Conservation (phyloP, 164 flowering plant genomes). For the Nymphaea thermarum region DNA sequence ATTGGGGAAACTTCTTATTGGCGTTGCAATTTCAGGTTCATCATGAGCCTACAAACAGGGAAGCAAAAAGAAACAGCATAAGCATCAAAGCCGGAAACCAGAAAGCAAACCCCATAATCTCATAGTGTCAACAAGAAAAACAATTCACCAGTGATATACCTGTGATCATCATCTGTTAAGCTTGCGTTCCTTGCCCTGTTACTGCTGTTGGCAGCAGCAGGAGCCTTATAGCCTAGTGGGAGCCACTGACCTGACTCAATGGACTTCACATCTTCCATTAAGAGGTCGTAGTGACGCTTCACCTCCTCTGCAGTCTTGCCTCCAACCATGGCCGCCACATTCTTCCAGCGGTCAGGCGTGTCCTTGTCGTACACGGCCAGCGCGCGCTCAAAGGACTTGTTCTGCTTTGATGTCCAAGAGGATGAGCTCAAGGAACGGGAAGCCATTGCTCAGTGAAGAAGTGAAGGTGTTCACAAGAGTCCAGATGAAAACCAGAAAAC, state of each 20-base stretch:
- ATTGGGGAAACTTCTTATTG: neutral
- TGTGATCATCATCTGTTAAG: neutral
- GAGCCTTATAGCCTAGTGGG: neutral
- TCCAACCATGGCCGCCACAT: slow-evolving; percentile 1
- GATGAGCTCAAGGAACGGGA: neutral
- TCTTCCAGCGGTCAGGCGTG: neutral
- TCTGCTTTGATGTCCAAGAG: neutral
- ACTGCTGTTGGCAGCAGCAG: neutral
- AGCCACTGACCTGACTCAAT: slow-evolving; percentile 1
- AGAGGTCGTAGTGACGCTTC: neutral
- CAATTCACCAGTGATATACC: neutral
- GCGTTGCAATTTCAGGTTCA: neutral
- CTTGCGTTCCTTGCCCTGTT: neutral
- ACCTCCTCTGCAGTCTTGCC: slow-evolving; percentile 1
- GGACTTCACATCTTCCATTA: slow-evolving; percentile 1
- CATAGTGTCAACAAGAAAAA: neutral
- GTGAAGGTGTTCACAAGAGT: too few species aligned
- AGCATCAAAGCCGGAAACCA: neutral
- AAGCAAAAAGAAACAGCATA: neutral
- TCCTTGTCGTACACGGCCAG: slow-evolving; percentile 1
- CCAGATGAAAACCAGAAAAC: too few species aligned
- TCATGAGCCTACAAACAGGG: neutral
- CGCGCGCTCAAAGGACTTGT: neutral
- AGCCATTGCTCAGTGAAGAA: neutral
- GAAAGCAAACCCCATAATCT: neutral